Evolutionary conservation across 116 monocot species (phyloP), one percentile per base, ranked within the genome.

Genomic region (Dioscorea cayenensis): DNA sequence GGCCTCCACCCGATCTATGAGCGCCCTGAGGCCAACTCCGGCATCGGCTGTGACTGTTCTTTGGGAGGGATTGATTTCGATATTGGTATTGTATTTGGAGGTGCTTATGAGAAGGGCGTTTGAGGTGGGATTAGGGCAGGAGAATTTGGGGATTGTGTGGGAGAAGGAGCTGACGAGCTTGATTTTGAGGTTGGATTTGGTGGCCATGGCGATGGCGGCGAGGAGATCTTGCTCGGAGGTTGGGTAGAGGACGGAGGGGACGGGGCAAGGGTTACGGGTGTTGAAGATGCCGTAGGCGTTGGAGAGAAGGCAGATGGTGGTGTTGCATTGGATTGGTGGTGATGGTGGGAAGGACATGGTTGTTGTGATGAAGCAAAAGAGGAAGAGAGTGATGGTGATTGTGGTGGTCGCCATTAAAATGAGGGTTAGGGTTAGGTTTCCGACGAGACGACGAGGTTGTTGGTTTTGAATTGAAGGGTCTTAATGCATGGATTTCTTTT

Each of bases 91-190:
- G 79, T 77, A 83, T 61, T 72, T 77, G 38, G 77, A 67, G 2
- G 90, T 90, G 85, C 85, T 90, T 38, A 94, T 80, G 27, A 94
- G 79, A 17, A 85, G 11, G 5, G 84, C 75, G 51, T 38, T 32
- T 2, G 69, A 49, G 8, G 28, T 22, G 22, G 73, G 22, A 6
- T 71, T 62, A 19, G 90, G 90, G 82, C 94, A 94, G 23, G 77
- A 76, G 2, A 94, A 76, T 50, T 83, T 89, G 11, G 94, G 90
- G 32, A 94, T 94, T 32, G 84, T 85, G 85, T 94, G 90, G 20
- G 87, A 80, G 87, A 85, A 94, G 10, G 77, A 83, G 74, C 78
- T 90, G 20, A 83, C 87, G 4, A 84, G 85, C 72, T 85, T 90
- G 7, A 81, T 73, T n/a, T 73, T 87, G 49, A 71, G 76, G 20